Conservation (phyloP, 140 eudicot genomes). For the Erigeron philadelphicus region DNA sequence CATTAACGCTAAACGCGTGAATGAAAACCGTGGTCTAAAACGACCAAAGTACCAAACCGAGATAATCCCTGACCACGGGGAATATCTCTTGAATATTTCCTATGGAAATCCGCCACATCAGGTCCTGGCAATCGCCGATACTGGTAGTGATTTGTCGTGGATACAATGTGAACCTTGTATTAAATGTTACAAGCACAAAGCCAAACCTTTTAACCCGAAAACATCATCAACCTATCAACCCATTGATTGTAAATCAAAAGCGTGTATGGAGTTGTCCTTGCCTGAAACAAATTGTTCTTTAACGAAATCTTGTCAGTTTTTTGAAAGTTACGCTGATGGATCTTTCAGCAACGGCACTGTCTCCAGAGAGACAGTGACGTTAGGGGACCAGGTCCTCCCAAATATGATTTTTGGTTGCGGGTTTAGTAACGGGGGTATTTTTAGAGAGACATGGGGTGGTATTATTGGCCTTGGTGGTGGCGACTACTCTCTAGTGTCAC, state of each 20-base stretch:
- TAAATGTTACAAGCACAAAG: conserved; percentile 20
- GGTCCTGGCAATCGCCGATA: conserved; percentile 28
- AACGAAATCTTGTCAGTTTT: conserved; percentile 26
- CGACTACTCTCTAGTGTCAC: conserved; percentile 40
- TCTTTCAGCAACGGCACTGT: conserved; percentile 30
- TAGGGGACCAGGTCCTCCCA: conserved; percentile 17
- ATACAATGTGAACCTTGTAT: conserved; percentile 11
- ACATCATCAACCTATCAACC: conserved; percentile 26
- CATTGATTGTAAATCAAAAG: conserved; percentile 20
- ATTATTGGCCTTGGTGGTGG: conserved; percentile 60
- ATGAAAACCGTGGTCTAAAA: not conserved
- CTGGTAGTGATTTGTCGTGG: conserved; percentile 14
- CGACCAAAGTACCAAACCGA: not conserved
- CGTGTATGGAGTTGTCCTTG: not conserved
- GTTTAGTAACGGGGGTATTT: conserved; percentile 22
- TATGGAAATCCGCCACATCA: conserved; percentile 29
- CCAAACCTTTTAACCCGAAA: conserved; percentile 19
- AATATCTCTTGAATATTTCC: conserved; percentile 30
- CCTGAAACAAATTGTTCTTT: not conserved
- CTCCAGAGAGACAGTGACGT: conserved; percentile 23
- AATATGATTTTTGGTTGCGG: conserved; percentile 40
- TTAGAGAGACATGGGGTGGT: conserved; percentile 33
- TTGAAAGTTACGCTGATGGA: conserved; percentile 30
- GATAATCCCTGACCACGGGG: conserved; percentile 23
- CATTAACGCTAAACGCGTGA: not conserved